Evolutionary conservation across 73 alveolate genomes (phyloP), one percentile per base, ranked within the genome.

Genomic region (Paraurostyla sp.): DNA sequence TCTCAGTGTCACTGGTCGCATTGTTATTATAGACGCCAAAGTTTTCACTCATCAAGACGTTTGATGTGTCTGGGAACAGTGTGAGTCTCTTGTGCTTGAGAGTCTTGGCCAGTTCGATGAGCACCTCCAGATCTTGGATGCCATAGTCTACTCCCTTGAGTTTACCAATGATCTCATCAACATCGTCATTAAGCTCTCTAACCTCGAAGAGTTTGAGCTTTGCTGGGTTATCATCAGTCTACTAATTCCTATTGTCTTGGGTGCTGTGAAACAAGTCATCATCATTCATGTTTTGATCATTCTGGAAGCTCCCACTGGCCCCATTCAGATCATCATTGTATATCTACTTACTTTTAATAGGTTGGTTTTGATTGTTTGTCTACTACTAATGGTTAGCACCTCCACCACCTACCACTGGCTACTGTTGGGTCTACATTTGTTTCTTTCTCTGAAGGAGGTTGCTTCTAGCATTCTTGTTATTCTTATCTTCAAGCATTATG

Each of bases 141-240:
- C 81, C 90, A 30, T 81, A 81, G 50, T 89, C 95, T 11, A 89
- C 88, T 22, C 86, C 92, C 54, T 81, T 89, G 9, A 89, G 78
- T 20, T 41, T 63, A 22, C 76, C 62, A 0, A 89, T 22, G 25
- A 89, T 25, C 0, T 80, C 76, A 25, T 82, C 90, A 16, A 88
- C 80, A 59, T 89, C 89, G 16, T 81, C 76, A 25, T 88, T 76
- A 16, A 89, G 56, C 15, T 89, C 78, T n/a, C 83, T 43, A 48
- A 89, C 90, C 15, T 80, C 92, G 13, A 50, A 43, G 40, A 54
- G 32, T 27, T 71, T 59, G 56, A 81, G 83, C 42, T 81, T 80
- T 36, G 81, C 95, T 52, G 81, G 89, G 27, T 56, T 84, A 23
- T 81, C 95, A 20, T 80, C 88, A 43, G 27, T 27, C 25, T 30